A percentile compares a stretch with the other conserved stretches of the same genome.
Evolutionary conservation across 2,329 filamentous ascomycete genomes (phyloP).

Genomic region (Aspergillus spinulosporus): DNA sequence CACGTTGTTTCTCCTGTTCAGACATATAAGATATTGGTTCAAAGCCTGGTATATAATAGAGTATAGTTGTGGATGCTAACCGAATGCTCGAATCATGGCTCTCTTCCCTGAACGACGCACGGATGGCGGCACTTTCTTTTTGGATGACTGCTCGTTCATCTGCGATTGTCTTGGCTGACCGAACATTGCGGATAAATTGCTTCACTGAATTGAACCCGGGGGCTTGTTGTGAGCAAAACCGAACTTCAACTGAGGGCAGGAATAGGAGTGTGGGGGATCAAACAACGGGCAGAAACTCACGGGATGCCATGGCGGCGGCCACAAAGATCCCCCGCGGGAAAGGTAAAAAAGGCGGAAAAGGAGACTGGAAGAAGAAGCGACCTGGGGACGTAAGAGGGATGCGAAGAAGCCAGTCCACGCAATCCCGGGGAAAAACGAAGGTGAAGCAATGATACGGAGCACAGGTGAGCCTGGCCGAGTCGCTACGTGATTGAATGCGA

Average conservation of each 20-base stretch:
- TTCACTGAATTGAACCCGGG: constrained; percentile 67
- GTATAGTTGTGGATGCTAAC: constrained; percentile 53
- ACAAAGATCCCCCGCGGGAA: constrained; percentile 50
- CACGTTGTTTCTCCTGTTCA: constrained; percentile 88
- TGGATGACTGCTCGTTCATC: constrained; percentile 98
- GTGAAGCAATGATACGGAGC: constrained; percentile 8
- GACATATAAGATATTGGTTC: constrained; percentile 26
- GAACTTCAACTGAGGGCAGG: constrained; percentile 25
- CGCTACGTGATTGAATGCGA: constrained; percentile 15
- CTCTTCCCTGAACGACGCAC: constrained; percentile 96
- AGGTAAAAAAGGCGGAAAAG: constrained; percentile 12
- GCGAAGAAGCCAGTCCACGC: constrained; percentile 27
- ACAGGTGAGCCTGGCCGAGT: constrained; percentile 21
- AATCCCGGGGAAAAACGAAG: constrained; percentile 15
- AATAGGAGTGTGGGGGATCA: constrained; percentile 24
- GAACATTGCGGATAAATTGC: constrained; percentile 99
- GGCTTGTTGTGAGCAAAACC: constrained; percentile 21
- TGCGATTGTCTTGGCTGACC: constrained; percentile 97
- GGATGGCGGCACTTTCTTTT: constrained; percentile 96
- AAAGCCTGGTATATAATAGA: constrained; percentile 6
- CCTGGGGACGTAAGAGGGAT: constrained; percentile 17
- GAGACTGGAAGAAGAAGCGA: constrained; percentile 13
- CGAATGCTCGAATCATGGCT: constrained; percentile 87
- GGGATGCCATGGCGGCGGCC: constrained; percentile 57
- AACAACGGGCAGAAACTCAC: constrained; percentile 43